Evolutionary conservation across 2,329 filamentous ascomycete species (phyloP), one percentile per base, ranked within the genome.

Genomic region (Colletotrichum limetticola): DNA sequence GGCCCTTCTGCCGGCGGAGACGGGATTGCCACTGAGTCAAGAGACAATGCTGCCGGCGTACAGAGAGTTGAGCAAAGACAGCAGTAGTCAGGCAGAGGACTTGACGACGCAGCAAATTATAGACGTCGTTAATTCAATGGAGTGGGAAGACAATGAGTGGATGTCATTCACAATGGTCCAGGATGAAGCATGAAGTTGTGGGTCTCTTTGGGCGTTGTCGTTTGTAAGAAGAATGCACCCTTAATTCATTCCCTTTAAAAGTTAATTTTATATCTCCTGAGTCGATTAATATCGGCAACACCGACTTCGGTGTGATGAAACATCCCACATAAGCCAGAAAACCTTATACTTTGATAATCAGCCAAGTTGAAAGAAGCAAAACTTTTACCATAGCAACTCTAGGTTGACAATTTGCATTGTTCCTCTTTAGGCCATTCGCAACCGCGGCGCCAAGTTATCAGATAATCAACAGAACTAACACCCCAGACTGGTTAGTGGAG

Each of bases 81-180:
- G 42, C 46, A 72, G 70, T 5, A 65, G 66, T n/a, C 66, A 72
- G 66, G 70, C 66, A 16, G 66, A 72, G 24, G 70, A 69, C 6
- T 6, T 69, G 42, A 72, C 70, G 37, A 60, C 70, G 2, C 70
- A 72, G 46, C 70, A 72, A 22, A 63, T 72, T 16, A 72, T 72
- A 30, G 66, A 72, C 11, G 66, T 72, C n/a, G 70, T 72, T 5
- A 64, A 63, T 19, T 72, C 66, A 12, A 59, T 72, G 55, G 70
- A 69, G 28, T 69, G 66, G 70, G 70, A 72, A 28, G 66, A 69
- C 35, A 69, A 64, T 9, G 70, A 72, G 32, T 64, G 70, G 70
- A 72, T 72, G 66, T 69, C 70, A 12, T 69, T 70, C 30, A 65
- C 60, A 12, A 60, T 60, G 14, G n/a, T 72, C 26, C 30, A 70